Evolutionary conservation across 495 filamentous ascomycete species (phyloP).

Genomic region (Hyaloscypha variabilis): DNA sequence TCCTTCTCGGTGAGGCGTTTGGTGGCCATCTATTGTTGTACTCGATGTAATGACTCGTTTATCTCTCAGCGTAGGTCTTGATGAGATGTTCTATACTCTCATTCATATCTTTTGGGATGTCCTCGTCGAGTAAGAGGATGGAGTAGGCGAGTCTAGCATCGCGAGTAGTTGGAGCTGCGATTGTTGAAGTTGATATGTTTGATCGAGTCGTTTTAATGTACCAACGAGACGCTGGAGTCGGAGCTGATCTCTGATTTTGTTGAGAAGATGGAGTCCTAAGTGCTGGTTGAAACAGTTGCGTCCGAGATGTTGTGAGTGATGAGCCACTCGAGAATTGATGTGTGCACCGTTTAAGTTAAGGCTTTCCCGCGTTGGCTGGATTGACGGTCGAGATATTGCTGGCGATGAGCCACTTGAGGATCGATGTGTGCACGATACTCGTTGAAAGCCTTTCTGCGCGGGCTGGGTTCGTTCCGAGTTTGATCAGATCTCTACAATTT

Average conservation of each 20-base stretch:
- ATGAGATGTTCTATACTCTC: not conserved
- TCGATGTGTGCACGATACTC: too few relatives aligned
- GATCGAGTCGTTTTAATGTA: not conserved
- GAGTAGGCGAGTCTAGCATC: not conserved
- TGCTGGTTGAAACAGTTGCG: not conserved
- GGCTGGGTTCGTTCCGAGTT: not conserved
- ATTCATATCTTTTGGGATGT: not conserved
- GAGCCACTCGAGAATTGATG: too few relatives aligned
- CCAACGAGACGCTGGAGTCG: not conserved
- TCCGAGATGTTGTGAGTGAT: too few relatives aligned
- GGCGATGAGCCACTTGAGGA: too few relatives aligned
- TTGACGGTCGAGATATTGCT: too few relatives aligned
- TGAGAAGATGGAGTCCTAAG: not conserved
- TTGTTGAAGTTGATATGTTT: not conserved
- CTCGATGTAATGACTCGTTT: not conserved
- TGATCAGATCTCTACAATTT: not conserved
- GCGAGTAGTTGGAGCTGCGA: not conserved
- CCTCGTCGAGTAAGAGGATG: not conserved
- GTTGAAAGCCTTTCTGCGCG: too few relatives aligned
- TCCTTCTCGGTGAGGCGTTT: not conserved
- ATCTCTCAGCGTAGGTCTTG: not conserved
- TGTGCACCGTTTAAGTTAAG: too few relatives aligned
- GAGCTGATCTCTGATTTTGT: not conserved
- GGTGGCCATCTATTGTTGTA: constrained; percentile 1
- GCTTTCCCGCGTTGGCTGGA: too few relatives aligned